Conservation (phyloP, 139 green algal genomes). For the Desmodesmus armatus region DNA sequence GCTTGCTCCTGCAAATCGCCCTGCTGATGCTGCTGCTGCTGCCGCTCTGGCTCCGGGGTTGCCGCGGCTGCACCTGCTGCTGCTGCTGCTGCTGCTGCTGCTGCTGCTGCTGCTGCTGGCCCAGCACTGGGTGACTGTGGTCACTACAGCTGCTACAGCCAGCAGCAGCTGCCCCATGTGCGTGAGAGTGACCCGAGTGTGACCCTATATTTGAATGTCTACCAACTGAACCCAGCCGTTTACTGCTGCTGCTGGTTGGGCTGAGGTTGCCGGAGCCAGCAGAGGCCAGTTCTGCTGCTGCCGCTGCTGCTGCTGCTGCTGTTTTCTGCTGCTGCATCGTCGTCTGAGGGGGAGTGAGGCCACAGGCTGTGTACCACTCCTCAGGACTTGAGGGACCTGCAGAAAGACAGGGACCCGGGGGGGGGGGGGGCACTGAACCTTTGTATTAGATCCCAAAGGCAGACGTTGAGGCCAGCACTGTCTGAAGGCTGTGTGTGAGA, state of each 20-base stretch:
- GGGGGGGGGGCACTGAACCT: too few species aligned
- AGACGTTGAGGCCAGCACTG: too few species aligned
- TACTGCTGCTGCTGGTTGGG: not conserved
- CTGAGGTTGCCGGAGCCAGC: not conserved
- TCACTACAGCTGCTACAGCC: conserved; percentile 21
- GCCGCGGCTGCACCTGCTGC: not conserved
- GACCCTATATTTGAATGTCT: too few species aligned
- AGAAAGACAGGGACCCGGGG: not conserved
- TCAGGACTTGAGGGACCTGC: conserved; percentile 37
- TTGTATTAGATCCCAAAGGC: too few species aligned
- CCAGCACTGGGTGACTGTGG: conserved; percentile 1
- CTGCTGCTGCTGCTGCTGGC: conserved; percentile 18
- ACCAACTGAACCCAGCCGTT: too few species aligned
- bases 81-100: conserved; percentile 6
- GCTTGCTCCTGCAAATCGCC: not conserved
- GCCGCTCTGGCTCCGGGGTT: too few species aligned
- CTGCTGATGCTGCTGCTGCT: conserved; percentile 11
- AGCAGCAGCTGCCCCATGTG: too few species aligned
- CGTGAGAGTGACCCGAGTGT: too few species aligned
- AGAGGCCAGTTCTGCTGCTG: not conserved
- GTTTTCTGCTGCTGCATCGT: too few species aligned
- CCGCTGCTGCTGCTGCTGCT: conserved; percentile 10
- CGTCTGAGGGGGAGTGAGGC: not conserved
- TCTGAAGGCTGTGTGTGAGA: too few species aligned
- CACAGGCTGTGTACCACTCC: conserved; percentile 39